Evolutionary conservation across 257 asterid genomes (phyloP), one percentile per base, ranked within the genome.

Genomic region (Solanum bulbocastanum): DNA sequence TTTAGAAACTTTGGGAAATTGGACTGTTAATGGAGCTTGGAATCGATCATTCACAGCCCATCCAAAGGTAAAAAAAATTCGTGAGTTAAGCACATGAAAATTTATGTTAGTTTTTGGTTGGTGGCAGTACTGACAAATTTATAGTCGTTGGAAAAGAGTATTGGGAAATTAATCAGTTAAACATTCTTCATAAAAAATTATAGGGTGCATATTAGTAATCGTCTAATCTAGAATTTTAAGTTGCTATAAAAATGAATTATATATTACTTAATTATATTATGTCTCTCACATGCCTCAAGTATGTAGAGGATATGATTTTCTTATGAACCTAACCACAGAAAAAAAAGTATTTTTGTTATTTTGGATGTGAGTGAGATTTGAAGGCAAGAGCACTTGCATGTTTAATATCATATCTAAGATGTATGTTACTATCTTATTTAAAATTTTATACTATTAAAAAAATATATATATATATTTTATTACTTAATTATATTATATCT

Each of bases 11-110:
- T 56, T 81, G 56, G 92, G 87, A 20, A 89, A 91, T 84, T 93
- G 98, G 97, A 91, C 92, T 62, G 65, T 92, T 9, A 66, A 90
- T 58, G 92, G 94, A 76, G 78, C 87, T 52, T 95, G 98, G 98
- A 86, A 69, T 62, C 91, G 94, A 90, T 93, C 96, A 16, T 95
- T 93, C 84, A 93, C 95, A 37, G 90, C 94, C 88, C 98, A 95
- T 71, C 98, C 97, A 35, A 93, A 93, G 96, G 98, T 94, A 58
- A 42, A 9, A 9, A 40, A 9, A 40, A 40, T 9, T 10, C 10
- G 1, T 62, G 33, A n/a, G 33, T n/a, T 10, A 1, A 65, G 33
- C 3, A 65, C 2, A 33, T n/a, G 2, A n/a, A 65, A 11, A 65
- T n/a, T 25, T 62, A 62, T 62, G 8, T 5, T 62, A 23, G 2